Evolutionary conservation across 2,329 filamentous ascomycete genomes (phyloP).

Genomic region (Aspergillus oerlinghausenensis): DNA sequence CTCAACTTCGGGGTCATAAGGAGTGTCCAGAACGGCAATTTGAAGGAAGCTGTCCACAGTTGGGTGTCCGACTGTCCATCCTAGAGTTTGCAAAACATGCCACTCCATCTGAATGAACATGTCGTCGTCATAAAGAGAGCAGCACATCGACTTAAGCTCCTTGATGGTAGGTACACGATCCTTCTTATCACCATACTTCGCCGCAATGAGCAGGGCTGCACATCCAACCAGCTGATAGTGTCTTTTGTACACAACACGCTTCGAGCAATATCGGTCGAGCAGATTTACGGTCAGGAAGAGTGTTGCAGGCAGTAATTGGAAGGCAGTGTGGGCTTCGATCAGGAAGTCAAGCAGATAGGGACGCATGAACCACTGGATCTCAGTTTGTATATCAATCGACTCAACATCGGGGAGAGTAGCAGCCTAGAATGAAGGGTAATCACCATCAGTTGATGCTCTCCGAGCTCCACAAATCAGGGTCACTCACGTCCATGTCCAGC

Average conservation of each 20-base stretch:
- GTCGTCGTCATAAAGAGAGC: conserved; percentile 93
- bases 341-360: conserved; percentile 98
- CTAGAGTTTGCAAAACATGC: conserved; percentile 95
- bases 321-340: conserved; percentile 92
- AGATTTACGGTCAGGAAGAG: conserved; percentile 96
- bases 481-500: conserved; percentile 78
- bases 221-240: conserved; percentile 98
- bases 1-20: conserved; percentile 80
- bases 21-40: conserved; percentile 70
- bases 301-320: conserved; percentile 88
- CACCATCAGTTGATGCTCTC: conserved; percentile 10
- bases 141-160: conserved; percentile 99
- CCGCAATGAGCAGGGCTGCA: conserved; percentile 89
- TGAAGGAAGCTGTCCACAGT: conserved; percentile 93
- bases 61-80: conserved; percentile 93
- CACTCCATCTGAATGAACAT: conserved; percentile 99
- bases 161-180: conserved; percentile 96
- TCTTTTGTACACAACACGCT: conserved; percentile 96
- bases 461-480: not conserved
- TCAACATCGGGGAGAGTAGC: conserved; percentile 93
- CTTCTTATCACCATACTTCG: conserved; percentile 99
- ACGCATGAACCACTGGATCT: conserved; percentile 99
- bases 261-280: conserved; percentile 95
- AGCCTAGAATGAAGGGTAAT: conserved; percentile 46
- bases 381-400: conserved; percentile 97